Evolutionary conservation across 345 rosid genomes (phyloP).

Genomic region (Populus pruinosa): DNA sequence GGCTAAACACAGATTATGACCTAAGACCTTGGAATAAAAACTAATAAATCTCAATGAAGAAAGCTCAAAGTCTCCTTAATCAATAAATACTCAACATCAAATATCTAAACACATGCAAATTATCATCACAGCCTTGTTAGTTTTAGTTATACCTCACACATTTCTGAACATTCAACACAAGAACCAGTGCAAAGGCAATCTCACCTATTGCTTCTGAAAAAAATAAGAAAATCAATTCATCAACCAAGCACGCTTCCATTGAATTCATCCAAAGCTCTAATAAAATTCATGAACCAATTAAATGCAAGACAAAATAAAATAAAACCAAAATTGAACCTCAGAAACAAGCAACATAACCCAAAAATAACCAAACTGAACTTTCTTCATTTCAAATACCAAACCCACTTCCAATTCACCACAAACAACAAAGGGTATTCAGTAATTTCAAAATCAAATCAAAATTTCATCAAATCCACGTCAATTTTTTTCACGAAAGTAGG

Average conservation of each 20-base stretch:
- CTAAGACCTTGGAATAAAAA: neutral
- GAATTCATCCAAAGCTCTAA: neutral
- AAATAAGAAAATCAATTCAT: neutral
- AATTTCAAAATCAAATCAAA: conserved; percentile 6
- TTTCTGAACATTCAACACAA: neutral
- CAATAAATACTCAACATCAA: neutral
- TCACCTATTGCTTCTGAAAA: neutral
- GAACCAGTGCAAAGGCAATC: conserved; percentile 14
- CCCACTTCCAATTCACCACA: conserved; percentile 18
- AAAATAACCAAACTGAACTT: conserved; percentile 7
- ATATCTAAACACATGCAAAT: neutral
- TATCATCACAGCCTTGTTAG: neutral
- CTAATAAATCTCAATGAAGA: conserved; percentile 2
- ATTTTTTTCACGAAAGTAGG: neutral
- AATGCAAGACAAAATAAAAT: neutral
- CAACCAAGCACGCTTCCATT: neutral
- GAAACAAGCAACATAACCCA: neutral
- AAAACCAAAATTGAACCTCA: conserved; percentile 11
- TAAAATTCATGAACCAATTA: neutral
- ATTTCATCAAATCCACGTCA: conserved; percentile 3
- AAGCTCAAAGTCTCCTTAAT: neutral
- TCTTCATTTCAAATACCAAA: conserved; percentile 14
- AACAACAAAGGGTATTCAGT: conserved; percentile 5
- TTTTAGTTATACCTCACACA: neutral
- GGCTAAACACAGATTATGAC: neutral